Conservation (phyloP, 2,329 filamentous ascomycete genomes). For the Trichoderma polysporum region DNA sequence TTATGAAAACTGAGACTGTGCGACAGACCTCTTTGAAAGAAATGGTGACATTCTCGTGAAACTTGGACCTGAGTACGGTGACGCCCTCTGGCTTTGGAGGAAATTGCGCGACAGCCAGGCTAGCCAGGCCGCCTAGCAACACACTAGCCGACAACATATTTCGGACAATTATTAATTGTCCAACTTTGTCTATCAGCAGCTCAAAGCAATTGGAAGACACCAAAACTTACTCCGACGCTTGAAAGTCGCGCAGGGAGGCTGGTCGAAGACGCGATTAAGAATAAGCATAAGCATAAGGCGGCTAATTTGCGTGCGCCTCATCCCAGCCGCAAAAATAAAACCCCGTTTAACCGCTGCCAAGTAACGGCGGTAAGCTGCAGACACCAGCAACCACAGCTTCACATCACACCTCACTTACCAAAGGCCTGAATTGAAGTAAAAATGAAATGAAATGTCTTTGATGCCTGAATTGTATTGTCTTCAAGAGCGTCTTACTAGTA, state of each 20-base stretch:
- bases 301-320: not conserved
- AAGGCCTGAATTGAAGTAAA: not conserved
- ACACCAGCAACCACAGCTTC: not conserved
- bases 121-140: constrained; percentile 24
- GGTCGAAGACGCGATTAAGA: not conserved
- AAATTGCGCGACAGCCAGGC: constrained; percentile 32
- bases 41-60: constrained; percentile 60
- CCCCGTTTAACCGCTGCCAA: not conserved
- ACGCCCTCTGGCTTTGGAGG: constrained; percentile 35
- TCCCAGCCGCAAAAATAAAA: not conserved
- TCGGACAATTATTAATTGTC: not conserved
- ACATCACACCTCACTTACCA: not conserved
- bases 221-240: not conserved
- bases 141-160: not conserved
- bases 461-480: not conserved
- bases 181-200: not conserved
- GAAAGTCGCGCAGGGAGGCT: not conserved
- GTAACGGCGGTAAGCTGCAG: not conserved
- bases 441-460: not conserved
- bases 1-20: not conserved
- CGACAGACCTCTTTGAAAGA: constrained; percentile 54
- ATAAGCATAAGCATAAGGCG: not conserved
- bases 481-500: too few species aligned
- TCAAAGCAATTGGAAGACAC: not conserved
- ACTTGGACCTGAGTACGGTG: constrained; percentile 55